Conservation (phyloP, 345 rosid genomes). For the Eucalyptus coolabah region DNA sequence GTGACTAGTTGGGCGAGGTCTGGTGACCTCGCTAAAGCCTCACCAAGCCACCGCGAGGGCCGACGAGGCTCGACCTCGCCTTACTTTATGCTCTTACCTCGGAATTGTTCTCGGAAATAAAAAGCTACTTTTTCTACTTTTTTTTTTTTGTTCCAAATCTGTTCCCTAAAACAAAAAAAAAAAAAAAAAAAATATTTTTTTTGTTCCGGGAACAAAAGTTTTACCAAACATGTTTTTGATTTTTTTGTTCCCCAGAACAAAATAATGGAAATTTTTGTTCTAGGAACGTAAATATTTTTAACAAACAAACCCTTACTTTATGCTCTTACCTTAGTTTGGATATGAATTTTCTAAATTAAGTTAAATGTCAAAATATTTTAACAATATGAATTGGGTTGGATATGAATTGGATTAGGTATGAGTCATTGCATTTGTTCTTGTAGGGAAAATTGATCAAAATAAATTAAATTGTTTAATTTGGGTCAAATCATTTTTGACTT, state of each 20-base stretch:
- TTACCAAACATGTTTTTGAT: accelerated
- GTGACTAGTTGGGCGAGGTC: accelerated
- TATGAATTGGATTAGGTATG: not conserved
- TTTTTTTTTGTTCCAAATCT: too few species aligned
- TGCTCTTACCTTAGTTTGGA: not conserved
- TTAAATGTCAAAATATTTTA: too few species aligned
- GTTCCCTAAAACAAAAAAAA: too few species aligned
- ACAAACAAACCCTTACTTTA: too few species aligned
- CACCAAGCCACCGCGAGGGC: too few species aligned
- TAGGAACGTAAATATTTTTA: accelerated
- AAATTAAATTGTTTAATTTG: not conserved
- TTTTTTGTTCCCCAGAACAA: accelerated
- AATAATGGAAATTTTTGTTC: accelerated
- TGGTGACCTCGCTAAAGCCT: accelerated
- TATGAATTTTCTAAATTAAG: too few species aligned
- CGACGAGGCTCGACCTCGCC: accelerated
- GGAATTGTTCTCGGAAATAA: accelerated
- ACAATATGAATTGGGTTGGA: accelerated
- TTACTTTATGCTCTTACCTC: too few species aligned
- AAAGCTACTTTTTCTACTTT: too few species aligned
- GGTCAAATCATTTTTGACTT: not conserved
- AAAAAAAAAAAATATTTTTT: too few species aligned
- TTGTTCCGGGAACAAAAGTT: too few species aligned
- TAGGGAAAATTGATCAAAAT: not conserved
- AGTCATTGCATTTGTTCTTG: not conserved